Evolutionary conservation across 192 early-diverging fungal genomes (phyloP).

Genomic region (Entomortierella chlamydospora): DNA sequence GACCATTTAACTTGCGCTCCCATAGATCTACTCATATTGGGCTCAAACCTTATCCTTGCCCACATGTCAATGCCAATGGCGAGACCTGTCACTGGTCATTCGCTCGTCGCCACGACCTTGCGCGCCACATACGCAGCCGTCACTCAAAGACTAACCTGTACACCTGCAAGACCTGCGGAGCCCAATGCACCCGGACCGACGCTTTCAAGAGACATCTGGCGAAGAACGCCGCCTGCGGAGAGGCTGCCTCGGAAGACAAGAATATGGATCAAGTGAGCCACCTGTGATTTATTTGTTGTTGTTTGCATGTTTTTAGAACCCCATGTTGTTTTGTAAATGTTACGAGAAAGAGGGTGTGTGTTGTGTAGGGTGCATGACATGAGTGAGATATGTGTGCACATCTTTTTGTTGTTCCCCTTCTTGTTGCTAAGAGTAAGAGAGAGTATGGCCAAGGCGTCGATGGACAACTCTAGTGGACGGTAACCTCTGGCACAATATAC

Average conservation of each 20-base stretch:
- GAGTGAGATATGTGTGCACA: conserved; percentile 12
- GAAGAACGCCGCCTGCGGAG: conserved; percentile 14
- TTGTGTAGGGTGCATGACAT: conserved; percentile 26
- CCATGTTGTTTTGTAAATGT: conserved; percentile 33
- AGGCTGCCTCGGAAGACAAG: conserved; percentile 12
- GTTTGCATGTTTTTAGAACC: conserved; percentile 17
- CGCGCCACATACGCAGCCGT: conserved; percentile 68
- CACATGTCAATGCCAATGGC: conserved; percentile 16
- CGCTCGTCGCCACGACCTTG: conserved; percentile 88
- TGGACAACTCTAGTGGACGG: conserved; percentile 12
- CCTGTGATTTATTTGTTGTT: conserved; percentile 46
- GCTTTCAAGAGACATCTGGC: conserved; percentile 43
- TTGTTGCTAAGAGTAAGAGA: conserved; percentile 8
- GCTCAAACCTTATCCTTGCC: conserved; percentile 69
- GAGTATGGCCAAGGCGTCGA: conserved; percentile 3
- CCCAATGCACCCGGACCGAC: conserved; percentile 24
- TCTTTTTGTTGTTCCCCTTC: conserved; percentile 16
- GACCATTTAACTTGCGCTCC: conserved; percentile 79
- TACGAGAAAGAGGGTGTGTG: conserved; percentile 28
- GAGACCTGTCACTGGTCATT: conserved; percentile 75
- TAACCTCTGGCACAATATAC: conserved; percentile 13
- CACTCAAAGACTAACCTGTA: conserved; percentile 15
- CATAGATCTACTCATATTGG: conserved; percentile 72
- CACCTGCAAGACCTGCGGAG: conserved; percentile 39
- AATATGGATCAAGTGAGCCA: conserved; percentile 55